Percentiles rank a stretch among this genome's conserved stretches.
phyloP scores from a whole-genome alignment of 2,329 filamentous ascomycete species.

The Metarhizium robertsii region DNA sequence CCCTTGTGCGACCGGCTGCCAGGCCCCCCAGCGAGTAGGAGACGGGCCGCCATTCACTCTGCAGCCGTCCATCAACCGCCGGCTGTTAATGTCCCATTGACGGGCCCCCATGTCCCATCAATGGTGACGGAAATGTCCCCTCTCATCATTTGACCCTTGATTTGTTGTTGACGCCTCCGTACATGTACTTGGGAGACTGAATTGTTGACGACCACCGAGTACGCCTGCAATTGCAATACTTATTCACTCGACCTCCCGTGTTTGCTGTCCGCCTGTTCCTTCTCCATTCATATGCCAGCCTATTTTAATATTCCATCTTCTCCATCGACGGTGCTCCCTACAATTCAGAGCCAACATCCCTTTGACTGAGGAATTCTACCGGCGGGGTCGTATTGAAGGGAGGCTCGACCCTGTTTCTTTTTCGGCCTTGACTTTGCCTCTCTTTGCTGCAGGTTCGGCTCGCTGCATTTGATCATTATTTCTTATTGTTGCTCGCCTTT shows the following conservation, averaged over 20 bases:
- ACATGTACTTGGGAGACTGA: too few species aligned
- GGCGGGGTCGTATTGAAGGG: slow-evolving; percentile 6
- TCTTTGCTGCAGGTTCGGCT: neutral
- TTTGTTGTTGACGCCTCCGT: too few species aligned
- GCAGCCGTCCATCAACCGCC: neutral
- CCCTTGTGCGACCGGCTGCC: neutral
- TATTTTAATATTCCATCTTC: too few species aligned
- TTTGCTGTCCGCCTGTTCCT: too few species aligned
- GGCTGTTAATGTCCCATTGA: neutral
- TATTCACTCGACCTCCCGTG: neutral
- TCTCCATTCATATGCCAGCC: neutral
- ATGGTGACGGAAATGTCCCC: too few species aligned
- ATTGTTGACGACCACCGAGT: too few species aligned
- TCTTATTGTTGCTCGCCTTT: neutral
- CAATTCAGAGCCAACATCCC: neutral
- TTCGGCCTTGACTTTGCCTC: neutral
- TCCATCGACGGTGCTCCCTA: too few species aligned
- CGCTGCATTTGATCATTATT: neutral
- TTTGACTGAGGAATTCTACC: slow-evolving; percentile 4
- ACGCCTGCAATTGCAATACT: neutral
- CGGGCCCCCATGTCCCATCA: too few species aligned
- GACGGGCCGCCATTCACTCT: neutral
- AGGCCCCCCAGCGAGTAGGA: neutral
- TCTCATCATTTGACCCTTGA: too few species aligned
- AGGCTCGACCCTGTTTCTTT: neutral